Evolutionary conservation across 1,284 basidiomycete species (phyloP).

Genomic region (Rhizopogon parksii): DNA sequence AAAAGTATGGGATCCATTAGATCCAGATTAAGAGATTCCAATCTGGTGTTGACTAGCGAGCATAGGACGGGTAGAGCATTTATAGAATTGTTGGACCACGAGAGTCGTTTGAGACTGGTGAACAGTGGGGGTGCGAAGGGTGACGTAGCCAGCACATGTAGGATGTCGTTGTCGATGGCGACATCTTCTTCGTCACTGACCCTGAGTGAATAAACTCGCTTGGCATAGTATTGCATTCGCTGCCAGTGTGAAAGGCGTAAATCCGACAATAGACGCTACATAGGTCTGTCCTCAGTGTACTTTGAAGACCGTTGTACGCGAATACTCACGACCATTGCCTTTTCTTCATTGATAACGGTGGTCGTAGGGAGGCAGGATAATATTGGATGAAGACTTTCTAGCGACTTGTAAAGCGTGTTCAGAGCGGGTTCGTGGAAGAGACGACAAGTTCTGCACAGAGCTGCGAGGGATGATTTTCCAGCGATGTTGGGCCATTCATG

Average conservation of each 20-base stretch:
- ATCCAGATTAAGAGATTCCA: neutral
- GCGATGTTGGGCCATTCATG: neutral
- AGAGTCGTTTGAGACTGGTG: neutral
- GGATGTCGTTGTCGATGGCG: neutral
- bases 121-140: neutral
- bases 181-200: neutral
- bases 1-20: neutral
- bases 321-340: neutral
- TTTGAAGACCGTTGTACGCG: neutral
- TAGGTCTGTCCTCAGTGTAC: neutral
- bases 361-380: conserved; percentile 4
- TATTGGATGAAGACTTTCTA: conserved; percentile 10
- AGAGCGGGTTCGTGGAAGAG: conserved; percentile 17
- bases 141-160: neutral
- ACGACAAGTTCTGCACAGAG: conserved; percentile 18
- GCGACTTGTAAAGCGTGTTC: conserved; percentile 12
- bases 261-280: neutral
- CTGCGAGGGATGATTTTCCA: conserved; percentile 6
- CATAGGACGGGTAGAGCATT: neutral
- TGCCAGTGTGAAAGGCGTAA: neutral
- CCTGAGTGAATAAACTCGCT: neutral
- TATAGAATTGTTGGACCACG: neutral
- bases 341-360: neutral
- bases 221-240: neutral
- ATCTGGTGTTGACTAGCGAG: neutral